These are phyloP conservation scores for Solanum raphanifolium DNA, from an alignment of 257 asterid species.

Conservation along the genomic window DNA sequence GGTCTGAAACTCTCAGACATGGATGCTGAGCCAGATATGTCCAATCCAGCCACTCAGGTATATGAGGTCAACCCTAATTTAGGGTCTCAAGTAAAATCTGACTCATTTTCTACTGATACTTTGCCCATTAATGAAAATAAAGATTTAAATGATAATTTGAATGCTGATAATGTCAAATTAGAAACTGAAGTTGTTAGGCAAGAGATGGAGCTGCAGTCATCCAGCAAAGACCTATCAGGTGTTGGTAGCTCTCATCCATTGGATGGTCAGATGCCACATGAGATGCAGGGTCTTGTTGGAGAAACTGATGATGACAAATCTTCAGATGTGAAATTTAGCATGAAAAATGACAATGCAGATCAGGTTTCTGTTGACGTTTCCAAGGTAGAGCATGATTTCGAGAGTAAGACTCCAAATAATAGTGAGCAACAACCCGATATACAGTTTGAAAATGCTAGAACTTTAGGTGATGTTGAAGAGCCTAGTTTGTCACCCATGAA, in stretches of 20 bases:
- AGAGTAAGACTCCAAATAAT: slow-evolving; percentile 12
- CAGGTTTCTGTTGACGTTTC: slow-evolving; percentile 10
- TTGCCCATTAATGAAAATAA: slow-evolving; percentile 14
- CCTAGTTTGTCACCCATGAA: slow-evolving; percentile 6
- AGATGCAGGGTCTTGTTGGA: slow-evolving; percentile 16
- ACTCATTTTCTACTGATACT: slow-evolving; percentile 28
- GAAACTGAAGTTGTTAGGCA: slow-evolving; percentile 27
- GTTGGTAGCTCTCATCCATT: slow-evolving; percentile 14
- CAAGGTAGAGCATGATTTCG: slow-evolving; percentile 8
- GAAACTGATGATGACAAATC: slow-evolving; percentile 19
- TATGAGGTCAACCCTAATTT: slow-evolving; percentile 25
- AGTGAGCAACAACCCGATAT: slow-evolving; percentile 8
- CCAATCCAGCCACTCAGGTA: slow-evolving; percentile 26
- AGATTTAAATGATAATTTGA: slow-evolving; percentile 25
- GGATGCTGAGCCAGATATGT: slow-evolving; percentile 14
- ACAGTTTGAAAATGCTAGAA: slow-evolving; percentile 8
- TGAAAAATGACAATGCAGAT: slow-evolving; percentile 21
- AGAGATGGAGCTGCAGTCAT: slow-evolving; percentile 20
- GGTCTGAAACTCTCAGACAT: slow-evolving; percentile 11
- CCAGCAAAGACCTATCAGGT: slow-evolving; percentile 12
- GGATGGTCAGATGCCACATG: slow-evolving; percentile 16
- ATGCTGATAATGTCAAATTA: slow-evolving; percentile 29
- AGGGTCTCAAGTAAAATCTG: slow-evolving; percentile 36
- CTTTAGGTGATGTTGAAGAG: slow-evolving; percentile 1
- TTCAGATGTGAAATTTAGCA: slow-evolving; percentile 7